These are phyloP conservation scores for Pichia norvegensis DNA, from an alignment of 1,139 yeast genomes.

Conservation along the genomic window DNA sequence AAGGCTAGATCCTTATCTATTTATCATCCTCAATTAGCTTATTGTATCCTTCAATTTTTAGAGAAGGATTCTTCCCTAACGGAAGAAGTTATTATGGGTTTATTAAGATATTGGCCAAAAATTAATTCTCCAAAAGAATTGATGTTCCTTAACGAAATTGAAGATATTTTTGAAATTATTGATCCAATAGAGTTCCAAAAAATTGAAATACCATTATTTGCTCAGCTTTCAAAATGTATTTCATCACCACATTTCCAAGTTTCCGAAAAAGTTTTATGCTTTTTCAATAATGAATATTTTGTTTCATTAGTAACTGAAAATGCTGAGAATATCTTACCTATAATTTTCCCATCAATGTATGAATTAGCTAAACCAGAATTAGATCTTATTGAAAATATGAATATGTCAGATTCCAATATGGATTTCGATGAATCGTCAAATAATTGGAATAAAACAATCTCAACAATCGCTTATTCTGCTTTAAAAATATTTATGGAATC, in stretches of 20 bases:
- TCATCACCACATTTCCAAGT: constrained; percentile 96
- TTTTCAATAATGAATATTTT: constrained; percentile 93
- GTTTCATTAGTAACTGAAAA: constrained; percentile 80
- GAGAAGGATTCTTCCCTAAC: constrained; percentile 90
- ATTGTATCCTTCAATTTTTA: constrained; percentile 91
- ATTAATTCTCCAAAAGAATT: constrained; percentile 92
- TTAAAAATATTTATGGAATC: constrained; percentile 90
- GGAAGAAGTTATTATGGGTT: constrained; percentile 91
- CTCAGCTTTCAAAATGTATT: constrained; percentile 89
- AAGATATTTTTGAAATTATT: constrained; percentile 93
- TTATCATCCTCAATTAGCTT: constrained; percentile 94
- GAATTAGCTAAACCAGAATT: constrained; percentile 50
- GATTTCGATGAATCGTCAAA: constrained; percentile 27
- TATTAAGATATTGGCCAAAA: constrained; percentile 95
- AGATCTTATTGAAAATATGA: constrained; percentile 35
- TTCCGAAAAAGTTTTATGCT: constrained; percentile 87
- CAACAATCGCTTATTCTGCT: constrained; percentile 84
- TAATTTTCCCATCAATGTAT: constrained; percentile 82
- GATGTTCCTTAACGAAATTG: constrained; percentile 90
- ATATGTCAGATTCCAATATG: constrained; percentile 17
- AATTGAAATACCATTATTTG: constrained; percentile 88
- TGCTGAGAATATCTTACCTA: constrained; percentile 88
- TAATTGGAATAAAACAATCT: constrained; percentile 86
- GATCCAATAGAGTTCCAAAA: constrained; percentile 89
- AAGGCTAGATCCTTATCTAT: constrained; percentile 81